Evolutionary conservation across 768 basidiomycete genomes (phyloP).

Genomic region (Harrya chromipes): DNA sequence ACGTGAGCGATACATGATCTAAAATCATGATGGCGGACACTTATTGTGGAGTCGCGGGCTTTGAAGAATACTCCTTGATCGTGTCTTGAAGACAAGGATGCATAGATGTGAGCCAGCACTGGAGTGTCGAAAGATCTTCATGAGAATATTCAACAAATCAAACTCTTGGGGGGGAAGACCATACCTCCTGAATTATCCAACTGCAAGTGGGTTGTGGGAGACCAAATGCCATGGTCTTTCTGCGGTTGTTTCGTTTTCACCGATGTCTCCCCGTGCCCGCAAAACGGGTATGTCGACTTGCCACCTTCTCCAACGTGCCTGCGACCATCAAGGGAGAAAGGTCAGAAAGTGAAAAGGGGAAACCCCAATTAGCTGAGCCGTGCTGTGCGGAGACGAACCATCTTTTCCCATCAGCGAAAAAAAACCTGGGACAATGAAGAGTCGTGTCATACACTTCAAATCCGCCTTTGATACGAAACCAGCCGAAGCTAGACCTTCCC

Average conservation of each 20-base stretch:
- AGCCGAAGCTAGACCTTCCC: background rate
- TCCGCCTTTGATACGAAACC: background rate
- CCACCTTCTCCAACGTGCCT: background rate
- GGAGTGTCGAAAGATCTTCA: too few relatives aligned
- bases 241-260: too few relatives aligned
- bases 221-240: too few relatives aligned
- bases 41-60: too few relatives aligned
- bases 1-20: background rate
- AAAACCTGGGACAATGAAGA: background rate
- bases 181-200: too few relatives aligned
- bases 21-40: background rate
- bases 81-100: too few relatives aligned
- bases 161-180: too few relatives aligned
- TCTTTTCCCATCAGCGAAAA: conserved; percentile 4
- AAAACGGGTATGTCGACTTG: background rate
- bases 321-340: conserved; percentile 17
- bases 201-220: too few relatives aligned
- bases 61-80: background rate
- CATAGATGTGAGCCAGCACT: too few relatives aligned
- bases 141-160: too few relatives aligned
- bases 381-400: background rate
- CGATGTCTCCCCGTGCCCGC: background rate
- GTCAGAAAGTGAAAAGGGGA: background rate
- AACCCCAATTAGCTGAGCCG: background rate
- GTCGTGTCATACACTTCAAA: background rate